Conservation (phyloP, 129 eudicot species). For the Flaveria ramosissima region DNA sequence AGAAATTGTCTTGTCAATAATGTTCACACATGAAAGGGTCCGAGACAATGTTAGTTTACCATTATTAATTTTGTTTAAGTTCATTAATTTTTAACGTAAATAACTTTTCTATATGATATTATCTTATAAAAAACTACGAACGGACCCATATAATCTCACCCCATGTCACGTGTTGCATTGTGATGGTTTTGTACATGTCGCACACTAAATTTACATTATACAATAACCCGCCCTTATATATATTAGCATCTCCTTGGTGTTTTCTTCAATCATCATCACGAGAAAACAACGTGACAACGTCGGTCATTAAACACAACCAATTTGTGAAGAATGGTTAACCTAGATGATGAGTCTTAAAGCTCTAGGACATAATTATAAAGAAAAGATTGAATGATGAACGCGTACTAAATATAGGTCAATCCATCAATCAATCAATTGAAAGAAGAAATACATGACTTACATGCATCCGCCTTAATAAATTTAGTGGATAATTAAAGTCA, state of each 20-base stretch:
- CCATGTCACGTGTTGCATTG: too few species aligned
- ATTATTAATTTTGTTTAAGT: too few species aligned
- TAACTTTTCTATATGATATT: too few species aligned
- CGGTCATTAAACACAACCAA: not conserved
- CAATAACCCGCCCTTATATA: too few species aligned
- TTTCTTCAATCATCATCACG: not conserved
- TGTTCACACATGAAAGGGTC: too few species aligned
- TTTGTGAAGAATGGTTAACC: not conserved
- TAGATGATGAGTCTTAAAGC: not conserved
- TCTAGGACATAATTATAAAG: not conserved
- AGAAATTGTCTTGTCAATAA: too few species aligned
- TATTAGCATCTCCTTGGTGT: not conserved
- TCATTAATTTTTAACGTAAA: too few species aligned
- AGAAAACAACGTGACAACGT: not conserved
- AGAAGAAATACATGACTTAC: slow-evolving; percentile 16
- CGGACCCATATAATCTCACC: too few species aligned
- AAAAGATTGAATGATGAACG: not conserved
- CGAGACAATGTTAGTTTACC: too few species aligned
- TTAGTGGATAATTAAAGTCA: slow-evolving; percentile 4
- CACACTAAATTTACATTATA: too few species aligned
- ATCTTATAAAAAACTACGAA: too few species aligned
- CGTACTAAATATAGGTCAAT: not conserved
- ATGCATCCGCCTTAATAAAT: not conserved
- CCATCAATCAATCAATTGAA: slow-evolving; percentile 3
- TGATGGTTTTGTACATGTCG: too few species aligned